Evolutionary conservation across 768 basidiomycete species (phyloP), one percentile per base, ranked within the genome.

Genomic region (Hysterangium stoloniferum): DNA sequence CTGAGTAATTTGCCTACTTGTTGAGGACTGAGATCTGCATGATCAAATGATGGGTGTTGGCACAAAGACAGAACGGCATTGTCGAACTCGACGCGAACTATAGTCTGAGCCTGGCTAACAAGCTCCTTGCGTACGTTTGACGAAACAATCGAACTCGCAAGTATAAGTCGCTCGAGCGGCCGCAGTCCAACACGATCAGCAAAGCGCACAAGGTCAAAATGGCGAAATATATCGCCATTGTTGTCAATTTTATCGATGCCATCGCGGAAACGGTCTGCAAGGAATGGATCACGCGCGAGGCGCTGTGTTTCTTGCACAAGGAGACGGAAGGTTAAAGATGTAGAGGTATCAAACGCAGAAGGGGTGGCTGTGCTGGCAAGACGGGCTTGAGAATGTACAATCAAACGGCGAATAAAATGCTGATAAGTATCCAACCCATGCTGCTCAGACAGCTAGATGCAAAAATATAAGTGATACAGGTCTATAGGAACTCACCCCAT

Each of bases 401-500:
- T 89, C 67, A 96, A 85, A 56, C 95, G 86, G 55, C 94, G 89
- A 58, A 99, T 89, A 73, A 96, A 96, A 69, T 99, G 94, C 56
- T 92, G 79, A 70, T 97, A 96, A 52, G 93, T 96, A 69, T 96
- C 94, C 60, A 92, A 77, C 52, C 94, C 93, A 77, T 98, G 92
- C 63, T 93, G 88, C 65, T 97, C 93, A 56, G 91, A 89, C 61
- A 98, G 80, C 95, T 98, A 54, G 29, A 48, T 55, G 49, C 36
- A 53, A 55, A 58, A 57, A 42, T 52, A 44, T 29, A 5, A 42
- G 36, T 52, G 37, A 33, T 42, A 47, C 52, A 53, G 37, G 19
- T 51, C 54, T 46, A 53, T 46, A 60, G 56, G 24, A 12, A 28
- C 22, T 11, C 29, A 3, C 24, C 43, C 53, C 44, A 48, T 34